Base-by-base conservation (phyloP, 805 yeast genomes). In the Candida chauliodis region DNA sequence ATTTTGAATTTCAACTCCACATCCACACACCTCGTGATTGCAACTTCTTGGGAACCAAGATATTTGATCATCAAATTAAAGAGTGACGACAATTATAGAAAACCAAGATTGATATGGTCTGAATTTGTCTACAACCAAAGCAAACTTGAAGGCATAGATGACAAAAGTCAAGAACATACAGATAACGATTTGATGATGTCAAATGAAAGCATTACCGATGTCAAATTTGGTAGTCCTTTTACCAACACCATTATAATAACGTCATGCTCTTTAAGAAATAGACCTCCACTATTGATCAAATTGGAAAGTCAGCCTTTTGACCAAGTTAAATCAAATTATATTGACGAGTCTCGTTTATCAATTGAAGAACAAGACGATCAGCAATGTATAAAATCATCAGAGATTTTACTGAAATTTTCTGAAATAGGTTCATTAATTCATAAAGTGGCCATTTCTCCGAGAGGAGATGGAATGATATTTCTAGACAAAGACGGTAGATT, bases 131-230 rank as follows among this genome's bases (percentile, higher is more conserved):
- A 45, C 29, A 33, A 42, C 31, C 37, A 37, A 4, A 43, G 44
- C 32, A 36, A 45, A 7, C 53, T 44, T 4, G 41, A 41, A 6
- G 46, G 40, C 6, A 9, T 21, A 14, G 53, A 44, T 21, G 51
- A 49, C 3, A 30, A 17, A 11, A 53, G 51, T 21, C 38, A 39
- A 15, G 38, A 41, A 8, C 48, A 46, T 9, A 28, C 34, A n/a
- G 59, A 55, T 24, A 50, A 47, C 36, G 56, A 56, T 20, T 44
- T 58, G 30, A 62, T 63, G 69, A 61, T 84, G 47, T 95, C 86
- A 44, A 78, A 86, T 40, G 97, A 90, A 55, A 97, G 97, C 2
- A 86, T 91, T 26, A 91, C 98, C 0, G 85, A 81, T 45, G 61
- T 86, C 5, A 74, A 75, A 40, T 84, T 89, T 55, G 71, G 72